Percentiles rank a stretch among this genome's conserved stretches.
These are phyloP conservation scores for Scopulariopsis brevicaulis DNA, from an alignment of 2,329 filamentous ascomycete species.

Conservation along the genomic window DNA sequence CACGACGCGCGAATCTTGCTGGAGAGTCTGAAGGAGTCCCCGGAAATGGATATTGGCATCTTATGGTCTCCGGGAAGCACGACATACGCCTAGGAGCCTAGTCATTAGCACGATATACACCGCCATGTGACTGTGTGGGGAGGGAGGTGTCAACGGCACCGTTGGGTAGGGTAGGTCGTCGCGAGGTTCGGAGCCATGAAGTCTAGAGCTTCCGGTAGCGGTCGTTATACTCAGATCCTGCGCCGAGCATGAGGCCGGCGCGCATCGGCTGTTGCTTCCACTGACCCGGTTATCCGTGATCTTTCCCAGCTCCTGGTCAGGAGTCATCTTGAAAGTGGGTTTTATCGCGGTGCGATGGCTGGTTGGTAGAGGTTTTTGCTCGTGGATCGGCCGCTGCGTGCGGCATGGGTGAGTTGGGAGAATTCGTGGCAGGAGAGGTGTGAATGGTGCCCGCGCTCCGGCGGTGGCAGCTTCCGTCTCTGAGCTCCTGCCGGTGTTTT, in stretches of 20 bases:
- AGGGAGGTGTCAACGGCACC: not conserved
- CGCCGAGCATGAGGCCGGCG: not conserved
- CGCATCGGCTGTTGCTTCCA: not conserved
- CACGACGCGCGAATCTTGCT: not conserved
- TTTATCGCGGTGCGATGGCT: not conserved
- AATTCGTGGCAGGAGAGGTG: too few species aligned
- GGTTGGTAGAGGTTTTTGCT: not conserved
- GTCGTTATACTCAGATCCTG: not conserved
- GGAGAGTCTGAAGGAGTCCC: not conserved
- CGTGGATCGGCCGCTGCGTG: not conserved
- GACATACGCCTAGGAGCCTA: not conserved
- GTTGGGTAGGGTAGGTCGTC: not conserved
- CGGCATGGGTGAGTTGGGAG: too few species aligned
- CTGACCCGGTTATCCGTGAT: not conserved
- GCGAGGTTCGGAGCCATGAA: not conserved
- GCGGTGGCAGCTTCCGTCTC: too few species aligned
- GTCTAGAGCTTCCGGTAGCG: not conserved
- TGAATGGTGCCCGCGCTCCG: too few species aligned
- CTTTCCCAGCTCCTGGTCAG: not conserved
- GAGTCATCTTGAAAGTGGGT: not conserved
- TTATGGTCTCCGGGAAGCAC: not conserved
- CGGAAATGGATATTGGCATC: not conserved
- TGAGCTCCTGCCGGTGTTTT: too few species aligned
- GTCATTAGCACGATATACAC: not conserved
- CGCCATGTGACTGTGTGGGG: not conserved